Evolutionary conservation across 495 filamentous ascomycete species (phyloP), one percentile per base, ranked within the genome.

Genomic region (Astrothelium subdiscretum): DNA sequence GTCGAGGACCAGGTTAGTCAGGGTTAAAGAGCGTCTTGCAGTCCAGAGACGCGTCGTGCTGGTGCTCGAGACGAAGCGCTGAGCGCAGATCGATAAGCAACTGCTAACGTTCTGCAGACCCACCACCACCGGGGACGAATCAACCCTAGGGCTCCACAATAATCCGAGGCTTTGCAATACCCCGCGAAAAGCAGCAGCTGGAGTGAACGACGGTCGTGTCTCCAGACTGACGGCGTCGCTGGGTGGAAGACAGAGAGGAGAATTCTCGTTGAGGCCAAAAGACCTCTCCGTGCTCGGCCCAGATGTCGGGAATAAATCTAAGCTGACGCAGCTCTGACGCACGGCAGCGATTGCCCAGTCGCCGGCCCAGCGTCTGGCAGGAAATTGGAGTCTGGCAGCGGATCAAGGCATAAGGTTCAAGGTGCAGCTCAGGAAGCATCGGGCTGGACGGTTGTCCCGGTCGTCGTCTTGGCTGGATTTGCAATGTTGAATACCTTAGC

Each of bases 311-410:
- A 48, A 48, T 48, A 48, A 48, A 48, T 48, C 13, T 22, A 15
- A 48, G 43, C 43, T 48, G 43, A 48, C 43, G 43, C 43, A 48
- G 43, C 43, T 48, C 43, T 48, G 43, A 48, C 43, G 43, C 43
- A 48, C 43, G 43, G 43, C 43, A 48, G 43, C 43, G n/a, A 48
- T 48, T 48, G 12, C 43, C 43, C 43, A 48, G 43, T 48, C 43
- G n/a, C 43, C 43, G 11, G 43, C 43, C 43, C 35, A 38, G 35
- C 15, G 35, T 15, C 35, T n/a, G n/a, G 35, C 35, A 6, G 35
- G 35, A 38, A 38, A n/a, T n/a, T n/a, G n/a, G n/a, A n/a, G n/a
- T n/a, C n/a, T 38, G 8, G 35, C 8, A 15, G 35, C 8, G 35
- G 15, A 38, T 38, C 0, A 38, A 38, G 15, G 35, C 8, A 8